phyloP scores from a whole-genome alignment of 495 filamentous ascomycete species.

The Talaromyces stipitatus region DNA sequence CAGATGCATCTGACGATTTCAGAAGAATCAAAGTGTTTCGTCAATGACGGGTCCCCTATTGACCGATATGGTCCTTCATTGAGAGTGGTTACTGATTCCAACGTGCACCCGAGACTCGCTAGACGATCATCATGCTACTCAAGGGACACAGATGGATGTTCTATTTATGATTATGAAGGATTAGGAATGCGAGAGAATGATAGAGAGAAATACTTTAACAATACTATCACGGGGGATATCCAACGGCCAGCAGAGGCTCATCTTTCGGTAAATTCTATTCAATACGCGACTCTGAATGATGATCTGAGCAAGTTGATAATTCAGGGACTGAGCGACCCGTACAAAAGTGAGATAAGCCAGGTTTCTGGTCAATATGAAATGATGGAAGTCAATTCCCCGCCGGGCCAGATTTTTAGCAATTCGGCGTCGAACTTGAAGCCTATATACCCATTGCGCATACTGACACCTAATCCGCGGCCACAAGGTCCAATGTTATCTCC shows the following conservation, averaged over 20 bases:
- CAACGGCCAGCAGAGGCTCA: background rate
- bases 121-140: conserved; percentile 2
- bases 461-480: no score
- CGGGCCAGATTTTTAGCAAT: no score
- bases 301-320: background rate
- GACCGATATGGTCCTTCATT: background rate
- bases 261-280: background rate
- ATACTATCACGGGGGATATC: background rate
- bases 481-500: background rate
- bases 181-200: background rate
- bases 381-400: no score
- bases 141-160: background rate
- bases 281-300: background rate
- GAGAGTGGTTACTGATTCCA: background rate
- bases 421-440: background rate
- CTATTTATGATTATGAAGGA: background rate
- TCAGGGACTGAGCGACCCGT: background rate
- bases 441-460: background rate
- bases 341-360: background rate
- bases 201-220: no score
- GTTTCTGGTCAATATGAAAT: background rate
- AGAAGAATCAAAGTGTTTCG: background rate
- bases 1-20: background rate
- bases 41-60: background rate
- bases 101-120: background rate